Base-by-base conservation (phyloP, 495 filamentous ascomycete genomes). In the Podospora appendiculata region DNA sequence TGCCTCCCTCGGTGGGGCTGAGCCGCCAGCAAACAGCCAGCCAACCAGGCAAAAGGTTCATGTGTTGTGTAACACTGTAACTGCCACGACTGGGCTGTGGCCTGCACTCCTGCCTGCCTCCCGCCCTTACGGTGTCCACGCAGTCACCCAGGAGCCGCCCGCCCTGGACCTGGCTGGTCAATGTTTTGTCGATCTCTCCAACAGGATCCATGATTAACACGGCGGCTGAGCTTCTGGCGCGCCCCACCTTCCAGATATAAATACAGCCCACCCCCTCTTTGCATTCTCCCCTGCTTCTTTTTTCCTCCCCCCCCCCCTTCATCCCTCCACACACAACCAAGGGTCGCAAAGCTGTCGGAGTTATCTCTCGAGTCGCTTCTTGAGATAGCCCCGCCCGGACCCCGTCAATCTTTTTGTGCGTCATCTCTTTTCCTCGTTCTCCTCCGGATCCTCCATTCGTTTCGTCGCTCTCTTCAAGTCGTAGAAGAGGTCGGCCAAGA, bases 351-450 rank as follows among this genome's bases (percentile, higher is more conserved):
- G 61, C 54, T 62, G 58, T 57, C 58, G 61, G 67, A 70, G 65
- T 65, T 74, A 63, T 75, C 67, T 70, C 64, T 53, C 60, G 64
- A 63, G 48, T 62, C 59, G 64, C 62, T 67, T 62, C 67, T 59
- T 64, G 64, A 63, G 62, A 71, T 70, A 73, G 52, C 59, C 46
- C 67, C 60, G 61, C 74, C 74, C 70, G 74, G 73, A 65, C 74
- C 71, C 67, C 62, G 70, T 70, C 67, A 75, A 69, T 76, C 67
- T 69, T 71, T 62, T 74, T 77, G 72, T 75, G 72, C 65, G 64
- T 74, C 68, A 60, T 56, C 57, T 63, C 61, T 59, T 63, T 61
- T 48, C 53, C 60, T 55, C 64, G 61, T 57, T 57, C 58, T 57
- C 41, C 44, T 53, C 58, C 54, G 40, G 52, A 19, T 56, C 57